These are phyloP conservation scores for Acanthochlamys bracteata DNA, from an alignment of 106 monocot species.

Conservation along the genomic window DNA sequence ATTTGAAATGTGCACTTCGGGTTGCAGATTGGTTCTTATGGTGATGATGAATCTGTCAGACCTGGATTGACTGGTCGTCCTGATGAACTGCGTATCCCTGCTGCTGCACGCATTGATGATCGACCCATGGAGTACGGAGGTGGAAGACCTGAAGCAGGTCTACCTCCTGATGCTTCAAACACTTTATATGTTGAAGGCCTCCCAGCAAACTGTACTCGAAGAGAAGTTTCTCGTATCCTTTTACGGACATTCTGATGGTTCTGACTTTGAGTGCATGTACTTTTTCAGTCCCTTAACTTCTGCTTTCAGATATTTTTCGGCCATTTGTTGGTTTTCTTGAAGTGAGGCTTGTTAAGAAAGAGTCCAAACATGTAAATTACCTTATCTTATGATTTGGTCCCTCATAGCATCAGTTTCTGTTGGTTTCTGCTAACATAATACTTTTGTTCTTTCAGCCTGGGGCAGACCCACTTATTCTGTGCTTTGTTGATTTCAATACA, in stretches of 20 bases:
- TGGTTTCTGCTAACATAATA: neutral
- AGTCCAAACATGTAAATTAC: slow-evolving; percentile 46
- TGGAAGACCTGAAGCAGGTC: slow-evolving; percentile 1
- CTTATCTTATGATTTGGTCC: neutral
- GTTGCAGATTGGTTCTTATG: slow-evolving; percentile 1
- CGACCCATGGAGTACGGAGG: neutral
- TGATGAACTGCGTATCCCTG: neutral
- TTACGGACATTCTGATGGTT: neutral
- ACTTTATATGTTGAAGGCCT: slow-evolving; percentile 33
- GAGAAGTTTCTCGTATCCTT: slow-evolving; percentile 39
- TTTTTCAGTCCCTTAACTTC: slow-evolving; percentile 32
- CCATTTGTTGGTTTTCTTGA: slow-evolving; percentile 69
- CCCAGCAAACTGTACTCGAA: slow-evolving; percentile 28
- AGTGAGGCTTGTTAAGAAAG: slow-evolving; percentile 71
- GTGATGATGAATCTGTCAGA: neutral
- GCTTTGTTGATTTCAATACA: slow-evolving; percentile 55
- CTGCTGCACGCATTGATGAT: neutral
- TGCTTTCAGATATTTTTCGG: slow-evolving; percentile 48
- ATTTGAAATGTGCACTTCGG: neutral
- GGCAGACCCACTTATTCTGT: slow-evolving; percentile 39
- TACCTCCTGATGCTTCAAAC: slow-evolving; percentile 24
- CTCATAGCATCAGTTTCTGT: neutral
- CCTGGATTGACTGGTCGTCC: neutral
- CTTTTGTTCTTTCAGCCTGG: slow-evolving; percentile 19
- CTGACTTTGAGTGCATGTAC: neutral